Conservation (phyloP, 2,329 filamentous ascomycete genomes). For the Colletotrichum costaricense region DNA sequence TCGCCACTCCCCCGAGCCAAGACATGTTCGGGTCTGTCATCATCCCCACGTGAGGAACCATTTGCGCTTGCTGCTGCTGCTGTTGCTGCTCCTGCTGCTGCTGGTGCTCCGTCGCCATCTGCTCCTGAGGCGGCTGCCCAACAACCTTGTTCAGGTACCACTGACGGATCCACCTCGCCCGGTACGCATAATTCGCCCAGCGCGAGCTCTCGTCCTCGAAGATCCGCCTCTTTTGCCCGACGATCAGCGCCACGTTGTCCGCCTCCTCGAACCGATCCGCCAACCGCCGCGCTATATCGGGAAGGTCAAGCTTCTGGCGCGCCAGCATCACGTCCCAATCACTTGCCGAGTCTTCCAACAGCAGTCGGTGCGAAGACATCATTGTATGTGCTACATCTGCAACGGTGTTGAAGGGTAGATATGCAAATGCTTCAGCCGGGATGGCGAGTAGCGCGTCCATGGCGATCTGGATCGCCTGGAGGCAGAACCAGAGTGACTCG, state of each 20-base stretch:
- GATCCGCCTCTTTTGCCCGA: conserved; percentile 40
- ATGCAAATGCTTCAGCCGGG: conserved; percentile 40
- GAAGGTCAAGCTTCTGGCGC: conserved; percentile 47
- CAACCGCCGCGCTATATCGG: conserved; percentile 41
- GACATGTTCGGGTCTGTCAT: neutral
- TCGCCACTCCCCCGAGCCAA: neutral
- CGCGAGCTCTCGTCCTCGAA: conserved; percentile 45
- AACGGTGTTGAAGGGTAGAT: conserved; percentile 44
- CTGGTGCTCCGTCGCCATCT: neutral
- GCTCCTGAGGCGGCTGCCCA: neutral
- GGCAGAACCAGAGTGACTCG: conserved; percentile 50
- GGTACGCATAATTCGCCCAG: conserved; percentile 47
- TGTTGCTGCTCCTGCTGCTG: neutral
- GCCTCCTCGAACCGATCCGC: conserved; percentile 46
- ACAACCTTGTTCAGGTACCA: conserved; percentile 47
- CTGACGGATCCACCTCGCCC: conserved; percentile 52
- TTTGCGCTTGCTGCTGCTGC: neutral
- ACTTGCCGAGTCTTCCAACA: conserved; percentile 45
- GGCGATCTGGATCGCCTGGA: conserved; percentile 43
- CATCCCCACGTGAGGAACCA: fast-evolving
- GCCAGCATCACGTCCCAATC: conserved; percentile 52
- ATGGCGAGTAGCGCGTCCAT: conserved; percentile 42
- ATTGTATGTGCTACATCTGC: conserved; percentile 48
- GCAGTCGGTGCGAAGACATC: conserved; percentile 48
- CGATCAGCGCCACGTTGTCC: conserved; percentile 40